Base-by-base conservation (phyloP, 2,329 filamentous ascomycete species). In the Hypoxylon sp. region DNA sequence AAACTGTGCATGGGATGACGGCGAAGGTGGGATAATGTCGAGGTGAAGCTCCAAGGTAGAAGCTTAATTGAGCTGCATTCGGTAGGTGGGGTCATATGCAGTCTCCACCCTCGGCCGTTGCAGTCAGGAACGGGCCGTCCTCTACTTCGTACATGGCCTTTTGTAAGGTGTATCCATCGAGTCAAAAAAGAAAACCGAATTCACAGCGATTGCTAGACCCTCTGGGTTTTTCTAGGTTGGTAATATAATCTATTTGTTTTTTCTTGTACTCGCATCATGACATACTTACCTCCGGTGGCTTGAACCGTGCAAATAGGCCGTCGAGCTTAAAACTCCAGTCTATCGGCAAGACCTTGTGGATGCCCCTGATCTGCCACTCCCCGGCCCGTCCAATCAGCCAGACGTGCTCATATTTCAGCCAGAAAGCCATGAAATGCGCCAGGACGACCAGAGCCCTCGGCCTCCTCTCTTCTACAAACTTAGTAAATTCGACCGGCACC, bases 351-450 rank as follows among this genome's bases (percentile, higher is more conserved):
- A 67, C 71, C 56, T 73, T 75, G 55, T 76, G 71, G 19, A 79
- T 79, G 30, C 74, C 77, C 43, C 73, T 69, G 56, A 79, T 73
- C 68, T 79, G 77, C 61, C 73, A 68, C 57, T 74, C 73, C 20
- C 78, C 78, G 5, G 76, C 75, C 48, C 67, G 68, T 17, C 77
- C 77, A 30, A 79, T 71, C 63, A 78, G 70, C 77, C 77, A 79
- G 41, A 77, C 55, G 56, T 76, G 65, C 15, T 76, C 73, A 30
- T 74, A 74, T 4, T 73, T 68, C 2, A 79, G 57, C 76, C 77
- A 79, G 8, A 78, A 59, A 15, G 76, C 60, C 75, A 79, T 78
- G 66, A 78, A 79, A 52, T 78, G 75, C 2, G 78, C 77, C n/a
- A 79, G 56, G 6, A 76, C 67, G 11, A 79, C 76, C 56, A 79